Base-by-base conservation (phyloP, 495 filamentous ascomycete genomes). In the Delitschia confertaspora region DNA sequence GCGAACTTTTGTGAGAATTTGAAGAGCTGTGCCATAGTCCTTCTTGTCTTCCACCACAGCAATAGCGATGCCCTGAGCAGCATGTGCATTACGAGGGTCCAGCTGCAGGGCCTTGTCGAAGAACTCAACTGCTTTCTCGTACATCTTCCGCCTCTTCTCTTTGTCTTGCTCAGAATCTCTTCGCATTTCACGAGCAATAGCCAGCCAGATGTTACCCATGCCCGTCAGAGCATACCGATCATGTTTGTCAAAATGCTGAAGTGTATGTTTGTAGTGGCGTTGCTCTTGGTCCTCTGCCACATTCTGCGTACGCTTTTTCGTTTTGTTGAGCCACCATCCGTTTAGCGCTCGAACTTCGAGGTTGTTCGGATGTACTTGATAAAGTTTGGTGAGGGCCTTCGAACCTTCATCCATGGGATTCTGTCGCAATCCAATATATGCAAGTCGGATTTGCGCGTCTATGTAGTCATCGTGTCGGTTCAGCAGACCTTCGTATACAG, bases 21-120 rank as follows among this genome's bases (percentile, higher is more conserved):
- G 78, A 25, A 96, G 74, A 3, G 86, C 93, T 27, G 70, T 68
- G 42, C 73, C 74, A 63, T 81, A 75, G 52, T 95, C 85, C 59
- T 86, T 93, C 67, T 80, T 86, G 60, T 96, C 93, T 58, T 98
- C 91, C 0, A 91, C 74, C 32, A 96, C 69, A 2, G 91, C 86
- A 54, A 98, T 96, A 6, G 82, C 91, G 48, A 96, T 79, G 23
- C 93, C 91, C 57, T 98, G 93, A 8, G 93, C 91, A 0, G 91
- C 91, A 57, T 93, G 93, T 1, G 93, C 91, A 49, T 96, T 96
- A 63, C 80, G 84, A 1, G 84, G 77, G 56, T 98, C 91, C 2
- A 96, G 67, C 57, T 91, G 87, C 11, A 98, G 67, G 18, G 87
- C 89, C 66, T 98, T 98, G 60, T 96, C 93, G 60, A 94, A 98